Evolutionary conservation across 2,329 filamentous ascomycete genomes (phyloP), one percentile per base, ranked within the genome.

Genomic region (Annulohypoxylon truncatum): DNA sequence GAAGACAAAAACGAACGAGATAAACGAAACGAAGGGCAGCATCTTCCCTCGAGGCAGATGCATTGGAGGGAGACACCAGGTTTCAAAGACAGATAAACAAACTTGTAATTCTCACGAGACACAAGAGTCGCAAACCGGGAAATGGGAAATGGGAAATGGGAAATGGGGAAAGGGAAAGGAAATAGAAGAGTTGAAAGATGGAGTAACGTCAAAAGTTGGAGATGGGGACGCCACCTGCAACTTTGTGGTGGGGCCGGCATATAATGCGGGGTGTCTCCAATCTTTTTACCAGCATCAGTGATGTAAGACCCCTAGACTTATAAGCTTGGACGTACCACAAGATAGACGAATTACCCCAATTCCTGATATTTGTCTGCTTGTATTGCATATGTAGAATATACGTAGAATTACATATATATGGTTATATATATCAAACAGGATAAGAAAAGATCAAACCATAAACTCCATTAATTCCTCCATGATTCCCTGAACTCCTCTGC

Each of bases 41-140:
- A 68, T 65, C 53, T 48, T 52, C 24, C n/a, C 15, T 51, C 13
- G 42, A 10, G 48, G 35, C 54, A 52, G 18, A 68, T 53, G 22
- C 65, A 65, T 62, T 35, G 42, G 35, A 54, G 31, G 31, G 31
- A 42, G 51, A 53, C n/a, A 46, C 20, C 44, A 51, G 33, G 22
- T 48, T 29, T 42, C 31, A 18, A 15, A 24, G 29, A 35, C 20
- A 29, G 40, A 40, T 38, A 12, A 31, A 54, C 54, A 50, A 60
- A 26, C 28, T 53, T 60, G 26, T 28, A 31, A 35, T 20, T 58
- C 54, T 18, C 50, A 51, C 40, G 12, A 51, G 15, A 42, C 10
- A 46, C 35, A 10, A 61, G 50, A 28, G 33, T 20, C 24, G 53
- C 20, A 46, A 50, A 35, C 4, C 38, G 24, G 31, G 26, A 58